Evolutionary conservation across 139 green algal genomes (phyloP), one percentile per base, ranked within the genome.

Genomic region (Closterium sp.): DNA sequence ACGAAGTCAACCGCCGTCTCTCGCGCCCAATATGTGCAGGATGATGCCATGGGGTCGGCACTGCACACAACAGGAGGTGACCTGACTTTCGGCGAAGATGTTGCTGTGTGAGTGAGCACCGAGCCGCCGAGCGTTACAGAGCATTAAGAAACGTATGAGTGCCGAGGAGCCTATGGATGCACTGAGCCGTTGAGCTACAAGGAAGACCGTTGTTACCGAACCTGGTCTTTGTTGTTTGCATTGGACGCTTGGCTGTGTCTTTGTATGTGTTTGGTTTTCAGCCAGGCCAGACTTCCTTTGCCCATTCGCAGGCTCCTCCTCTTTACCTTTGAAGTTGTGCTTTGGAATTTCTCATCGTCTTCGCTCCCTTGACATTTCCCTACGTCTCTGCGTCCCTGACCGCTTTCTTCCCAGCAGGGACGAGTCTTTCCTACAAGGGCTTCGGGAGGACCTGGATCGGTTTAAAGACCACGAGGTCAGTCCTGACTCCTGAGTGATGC

Each of bases 71-170:
- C 90, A 31, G 90, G 70, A 29, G 90, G 90, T 7, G 90, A 92
- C 38, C 38, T 92, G 27, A 92, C 90, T 21, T 92, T 92, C 62
- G 90, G 90, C 31, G 90, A 92, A 89, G 38, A 90, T n/a, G 22
- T 89, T 17, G 70, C 38, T 11, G 27, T 29, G 90, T 92, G 38
- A 92, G 89, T 91, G 17, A n/a, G 42, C 88, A 50, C 27, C 13
- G 45, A 29, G 34, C 42, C 28, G 21, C 3, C 87, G 38, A 84
- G 28, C n/a, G 13, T 30, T 50, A n/a, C n/a, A 50, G 38, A 50
- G 38, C 38, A 50, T 50, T 50, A 50, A 50, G 38, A 7, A 9
- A 50, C 38, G 13, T 50, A 17, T 50, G 38, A 50, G 38, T 9
- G 38, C 38, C 7, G 1, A n/a, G n/a, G n/a, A 50, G 38, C 38